Percentiles rank a stretch among this genome's conserved stretches.
Conservation (phyloP, 2,329 filamentous ascomycete genomes). For the Tolypocladium tropicale region DNA sequence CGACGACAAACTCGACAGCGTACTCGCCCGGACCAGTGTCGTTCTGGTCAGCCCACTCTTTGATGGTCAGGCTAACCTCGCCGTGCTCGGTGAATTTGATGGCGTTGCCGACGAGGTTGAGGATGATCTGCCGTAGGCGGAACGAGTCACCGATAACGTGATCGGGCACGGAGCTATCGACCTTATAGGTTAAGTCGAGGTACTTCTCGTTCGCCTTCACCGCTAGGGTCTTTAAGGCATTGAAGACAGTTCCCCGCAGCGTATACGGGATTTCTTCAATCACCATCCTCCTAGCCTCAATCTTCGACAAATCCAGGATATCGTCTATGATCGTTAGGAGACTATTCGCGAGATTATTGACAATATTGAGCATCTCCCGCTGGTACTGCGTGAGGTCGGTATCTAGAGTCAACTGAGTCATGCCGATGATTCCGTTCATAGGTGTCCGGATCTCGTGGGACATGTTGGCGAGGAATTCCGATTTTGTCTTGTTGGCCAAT, state of each 20-base stretch:
- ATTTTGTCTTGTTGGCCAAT: constrained; percentile 95
- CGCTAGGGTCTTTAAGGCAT: constrained; percentile 90
- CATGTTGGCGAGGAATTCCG: constrained; percentile 98
- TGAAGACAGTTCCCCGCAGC: constrained; percentile 88
- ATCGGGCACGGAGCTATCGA: constrained; percentile 87
- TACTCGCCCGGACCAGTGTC: constrained; percentile 65
- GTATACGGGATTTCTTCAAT: constrained; percentile 98
- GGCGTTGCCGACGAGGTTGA: constrained; percentile 94
- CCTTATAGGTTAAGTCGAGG: constrained; percentile 83
- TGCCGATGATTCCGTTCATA: constrained; percentile 96
- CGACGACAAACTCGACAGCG: constrained; percentile 89
- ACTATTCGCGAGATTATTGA: constrained; percentile 93
- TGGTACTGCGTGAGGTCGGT: constrained; percentile 92
- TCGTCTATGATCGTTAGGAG: constrained; percentile 93
- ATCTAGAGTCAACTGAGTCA: constrained; percentile 93
- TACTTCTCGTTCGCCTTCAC: constrained; percentile 96
- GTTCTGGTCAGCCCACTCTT: constrained; percentile 51
- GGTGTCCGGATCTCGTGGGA: constrained; percentile 96
- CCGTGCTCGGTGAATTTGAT: constrained; percentile 99
- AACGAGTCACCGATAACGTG: constrained; percentile 95
- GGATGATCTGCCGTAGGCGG: constrained; percentile 89
- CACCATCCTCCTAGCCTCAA: constrained; percentile 95
- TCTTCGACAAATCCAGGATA: constrained; percentile 64
- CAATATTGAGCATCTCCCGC: constrained; percentile 96
- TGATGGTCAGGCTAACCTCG: constrained; percentile 90